Base-by-base conservation (phyloP, 1,284 basidiomycete genomes). In the Malassezia dermatis region DNA sequence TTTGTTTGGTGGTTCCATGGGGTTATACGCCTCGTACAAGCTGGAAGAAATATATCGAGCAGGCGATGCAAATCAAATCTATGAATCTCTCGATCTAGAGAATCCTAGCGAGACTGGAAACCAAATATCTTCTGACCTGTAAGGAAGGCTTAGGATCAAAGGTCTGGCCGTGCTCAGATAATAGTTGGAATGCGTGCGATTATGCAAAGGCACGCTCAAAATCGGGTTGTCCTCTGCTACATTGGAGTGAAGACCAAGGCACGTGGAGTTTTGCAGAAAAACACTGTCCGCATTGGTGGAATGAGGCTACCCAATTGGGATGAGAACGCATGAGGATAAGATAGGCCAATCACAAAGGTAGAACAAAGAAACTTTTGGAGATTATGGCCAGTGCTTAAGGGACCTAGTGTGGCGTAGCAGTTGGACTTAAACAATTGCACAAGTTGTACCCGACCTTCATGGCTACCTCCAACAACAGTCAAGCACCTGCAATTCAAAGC, bases 1-100 rank as follows among this genome's bases (percentile, higher is more conserved):
- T 69, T 74, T 89, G n/a, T 71, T 84, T 17, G 88, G 88, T 8
- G 84, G 85, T 0, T 77, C 81, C 0, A 72, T 87, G 4, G 89
- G 88, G 2, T 76, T 91, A 11, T 82, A 81, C 63, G 53, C 60
- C 35, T 55, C 59, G 4, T 66, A 63, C 37, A 60, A 69, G 26
- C 6, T 59, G 8, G 71, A 71, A 41, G 56, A 57, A 19, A 42
- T 58, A 30, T 65, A 65, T 42, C 49, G 67, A 10, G 55, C 51
- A 1, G 41, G 58, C 6, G 51, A 63, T 10, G 71, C 70, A 43
- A 34, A 67, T 30, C 64, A 62, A 27, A 11, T 17, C 7, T 71
- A 73, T 45, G 62, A 59, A 5, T 67, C 71, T 13, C 48, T 71
- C 4, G 67, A 68, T 30, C 31, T 57, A 13, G 62, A 64, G 30